Percentiles rank a stretch among this genome's conserved stretches.
Evolutionary conservation across 2,329 filamentous ascomycete species (phyloP).

Genomic region (Rhynchosporium secalis): DNA sequence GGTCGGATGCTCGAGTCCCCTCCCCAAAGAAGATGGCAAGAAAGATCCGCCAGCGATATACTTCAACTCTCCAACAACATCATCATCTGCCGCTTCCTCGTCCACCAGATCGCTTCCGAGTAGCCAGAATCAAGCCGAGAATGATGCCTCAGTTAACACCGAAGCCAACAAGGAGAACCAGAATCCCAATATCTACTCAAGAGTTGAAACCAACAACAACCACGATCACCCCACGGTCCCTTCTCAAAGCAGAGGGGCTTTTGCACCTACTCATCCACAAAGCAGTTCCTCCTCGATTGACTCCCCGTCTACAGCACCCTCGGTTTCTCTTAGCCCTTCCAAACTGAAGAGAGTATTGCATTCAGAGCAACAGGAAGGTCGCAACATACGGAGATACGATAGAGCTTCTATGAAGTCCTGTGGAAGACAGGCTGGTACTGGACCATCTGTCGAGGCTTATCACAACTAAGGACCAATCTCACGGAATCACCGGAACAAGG

Average conservation of each 20-base stretch:
- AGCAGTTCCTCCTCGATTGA: no score
- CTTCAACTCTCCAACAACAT: neutral
- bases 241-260: neutral
- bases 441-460: neutral
- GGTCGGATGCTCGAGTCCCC: constrained; percentile 12
- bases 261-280: neutral
- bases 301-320: neutral
- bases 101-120: neutral
- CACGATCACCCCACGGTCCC: neutral
- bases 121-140: no score
- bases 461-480: neutral
- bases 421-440: neutral
- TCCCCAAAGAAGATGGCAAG: neutral
- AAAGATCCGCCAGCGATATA: neutral
- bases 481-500: neutral
- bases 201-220: no score
- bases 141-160: no score
- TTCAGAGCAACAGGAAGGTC: neutral
- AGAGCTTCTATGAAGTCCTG: neutral
- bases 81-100: neutral
- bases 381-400: neutral
- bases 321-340: neutral
- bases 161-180: no score
- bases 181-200: no score
- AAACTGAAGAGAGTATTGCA: neutral